These are phyloP conservation scores for Desmodesmus armatus DNA, from an alignment of 139 green algal genomes.

Conservation along the genomic window DNA sequence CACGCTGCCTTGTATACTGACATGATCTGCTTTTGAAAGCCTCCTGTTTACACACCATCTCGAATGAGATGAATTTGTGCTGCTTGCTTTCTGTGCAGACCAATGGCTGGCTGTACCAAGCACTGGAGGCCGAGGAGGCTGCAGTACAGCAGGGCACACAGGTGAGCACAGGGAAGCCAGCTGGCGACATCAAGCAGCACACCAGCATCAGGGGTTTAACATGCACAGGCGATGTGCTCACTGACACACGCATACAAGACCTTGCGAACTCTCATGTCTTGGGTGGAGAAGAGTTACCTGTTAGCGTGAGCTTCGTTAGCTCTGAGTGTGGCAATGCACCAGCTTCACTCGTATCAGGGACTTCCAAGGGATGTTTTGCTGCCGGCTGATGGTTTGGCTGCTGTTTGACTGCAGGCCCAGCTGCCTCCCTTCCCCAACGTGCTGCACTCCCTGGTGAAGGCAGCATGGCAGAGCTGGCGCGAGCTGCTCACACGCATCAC, in stretches of 20 bases:
- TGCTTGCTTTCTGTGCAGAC: too few relatives aligned
- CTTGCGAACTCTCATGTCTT: neutral
- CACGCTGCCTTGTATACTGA: too few relatives aligned
- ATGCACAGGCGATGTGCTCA: neutral
- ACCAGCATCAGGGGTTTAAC: neutral
- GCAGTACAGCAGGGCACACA: slow-evolving; percentile 26
- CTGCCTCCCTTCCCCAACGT: slow-evolving; percentile 35
- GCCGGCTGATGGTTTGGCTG: neutral
- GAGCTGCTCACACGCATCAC: slow-evolving; percentile 33
- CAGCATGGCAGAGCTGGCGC: slow-evolving; percentile 29
- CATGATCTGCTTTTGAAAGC: too few relatives aligned
- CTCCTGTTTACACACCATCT: too few relatives aligned
- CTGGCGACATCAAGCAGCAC: neutral
- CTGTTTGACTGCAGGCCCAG: slow-evolving; percentile 26
- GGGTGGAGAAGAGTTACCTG: neutral
- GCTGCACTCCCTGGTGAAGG: slow-evolving; percentile 25
- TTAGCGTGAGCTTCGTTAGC: neutral
- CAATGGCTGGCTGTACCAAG: slow-evolving; percentile 41
- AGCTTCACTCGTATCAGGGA: neutral
- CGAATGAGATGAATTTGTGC: too few relatives aligned
- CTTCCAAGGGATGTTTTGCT: neutral
- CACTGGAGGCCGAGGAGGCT: slow-evolving; percentile 32
- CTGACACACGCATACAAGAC: neutral
- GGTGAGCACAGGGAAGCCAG: neutral
- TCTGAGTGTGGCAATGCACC: neutral